Conservation (phyloP, 805 yeast genomes). For the Candida orba region DNA sequence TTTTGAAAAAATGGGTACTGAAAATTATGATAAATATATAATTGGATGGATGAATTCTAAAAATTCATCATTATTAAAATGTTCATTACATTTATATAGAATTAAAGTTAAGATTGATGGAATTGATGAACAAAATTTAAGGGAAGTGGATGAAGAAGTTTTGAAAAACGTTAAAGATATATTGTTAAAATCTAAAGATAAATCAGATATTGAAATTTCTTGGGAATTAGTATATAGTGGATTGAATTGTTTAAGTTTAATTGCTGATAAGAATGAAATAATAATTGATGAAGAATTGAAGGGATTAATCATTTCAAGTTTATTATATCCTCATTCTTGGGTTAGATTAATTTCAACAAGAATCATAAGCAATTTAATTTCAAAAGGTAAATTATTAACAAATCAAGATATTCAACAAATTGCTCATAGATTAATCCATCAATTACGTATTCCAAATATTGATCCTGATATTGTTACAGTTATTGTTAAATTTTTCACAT, state of each 20-base stretch:
- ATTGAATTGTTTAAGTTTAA: conserved; percentile 41
- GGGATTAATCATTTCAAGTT: conserved; percentile 37
- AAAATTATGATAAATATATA: conserved; percentile 30
- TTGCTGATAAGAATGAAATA: conserved; percentile 28
- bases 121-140: not conserved
- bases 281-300: conserved; percentile 28
- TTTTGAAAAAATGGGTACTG: conserved; percentile 40
- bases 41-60: conserved; percentile 54
- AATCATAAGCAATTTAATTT: conserved; percentile 46
- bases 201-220: conserved; percentile 36
- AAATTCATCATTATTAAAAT: conserved; percentile 49
- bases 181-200: conserved; percentile 30
- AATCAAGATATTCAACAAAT: conserved; percentile 55
- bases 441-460: conserved; percentile 72
- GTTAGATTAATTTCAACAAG: conserved; percentile 64
- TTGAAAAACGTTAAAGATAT: conserved; percentile 27
- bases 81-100: conserved; percentile 70
- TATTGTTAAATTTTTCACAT: conserved; percentile 58
- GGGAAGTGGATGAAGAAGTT: conserved; percentile 36
- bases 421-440: conserved; percentile 64
- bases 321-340: conserved; percentile 90
- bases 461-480: conserved; percentile 56
- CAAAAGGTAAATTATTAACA: conserved; percentile 28
- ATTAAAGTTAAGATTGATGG: conserved; percentile 40
- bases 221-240: conserved; percentile 80